Conservation (phyloP, 352 stramenopile species). For the Phytophthora cryptogea region DNA sequence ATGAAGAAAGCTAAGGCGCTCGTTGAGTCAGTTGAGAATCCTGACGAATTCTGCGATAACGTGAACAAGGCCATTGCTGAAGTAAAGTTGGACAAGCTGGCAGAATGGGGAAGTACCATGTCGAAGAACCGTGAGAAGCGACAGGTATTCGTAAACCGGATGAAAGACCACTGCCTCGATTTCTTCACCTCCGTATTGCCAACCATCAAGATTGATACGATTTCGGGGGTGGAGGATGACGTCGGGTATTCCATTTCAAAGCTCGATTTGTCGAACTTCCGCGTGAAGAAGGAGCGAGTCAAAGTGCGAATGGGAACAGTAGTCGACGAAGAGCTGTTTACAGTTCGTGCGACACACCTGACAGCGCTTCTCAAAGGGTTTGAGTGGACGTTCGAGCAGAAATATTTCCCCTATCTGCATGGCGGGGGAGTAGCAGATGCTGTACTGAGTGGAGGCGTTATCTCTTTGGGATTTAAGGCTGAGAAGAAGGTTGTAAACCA, state of each 20-base stretch:
- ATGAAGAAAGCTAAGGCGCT: slow-evolving; percentile 73
- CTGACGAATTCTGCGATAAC: slow-evolving; percentile 71
- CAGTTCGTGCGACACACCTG: slow-evolving; percentile 73
- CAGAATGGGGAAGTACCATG: slow-evolving; percentile 66
- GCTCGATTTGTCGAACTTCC: slow-evolving; percentile 82
- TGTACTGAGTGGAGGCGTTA: slow-evolving; percentile 68
- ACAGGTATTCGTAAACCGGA: slow-evolving; percentile 75
- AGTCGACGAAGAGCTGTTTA: slow-evolving; percentile 80
- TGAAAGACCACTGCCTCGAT: slow-evolving; percentile 86
- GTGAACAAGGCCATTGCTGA: slow-evolving; percentile 72
- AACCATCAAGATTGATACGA: slow-evolving; percentile 83
- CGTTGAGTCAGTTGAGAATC: slow-evolving; percentile 77
- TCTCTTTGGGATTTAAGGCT: slow-evolving; percentile 83
- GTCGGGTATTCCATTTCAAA: slow-evolving; percentile 81
- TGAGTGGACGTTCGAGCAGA: slow-evolving; percentile 87
- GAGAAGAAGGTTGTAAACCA: slow-evolving; percentile 67
- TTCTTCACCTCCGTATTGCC: slow-evolving; percentile 88
- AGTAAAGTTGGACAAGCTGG: slow-evolving; percentile 71
- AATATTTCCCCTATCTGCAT: slow-evolving; percentile 88
- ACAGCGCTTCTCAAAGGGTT: slow-evolving; percentile 83
- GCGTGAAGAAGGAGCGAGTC: slow-evolving; percentile 85
- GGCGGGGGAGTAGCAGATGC: slow-evolving; percentile 76
- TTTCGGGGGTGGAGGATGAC: slow-evolving; percentile 76
- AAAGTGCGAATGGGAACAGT: slow-evolving; percentile 85
- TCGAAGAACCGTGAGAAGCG: slow-evolving; percentile 67